phyloP scores from a whole-genome alignment of 75 land plant genomes.

The Selaginella moellendorffii region DNA sequence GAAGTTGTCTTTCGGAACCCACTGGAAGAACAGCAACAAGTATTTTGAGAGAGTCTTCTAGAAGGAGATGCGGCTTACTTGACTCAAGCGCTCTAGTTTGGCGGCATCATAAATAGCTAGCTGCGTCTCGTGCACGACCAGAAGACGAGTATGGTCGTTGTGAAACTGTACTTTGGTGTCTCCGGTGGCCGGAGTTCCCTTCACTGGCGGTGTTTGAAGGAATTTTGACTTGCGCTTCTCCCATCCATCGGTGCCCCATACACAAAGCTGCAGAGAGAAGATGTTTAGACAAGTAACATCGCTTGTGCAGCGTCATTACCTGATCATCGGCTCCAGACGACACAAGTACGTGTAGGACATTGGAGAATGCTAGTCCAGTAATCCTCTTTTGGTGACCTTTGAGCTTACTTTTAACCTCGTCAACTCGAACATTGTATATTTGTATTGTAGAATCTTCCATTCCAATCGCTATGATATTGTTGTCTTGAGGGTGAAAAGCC shows the following conservation, averaged over 20 bases:
- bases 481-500: slow-evolving; percentile 68
- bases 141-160: slow-evolving; percentile 47
- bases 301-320: slow-evolving; percentile 16
- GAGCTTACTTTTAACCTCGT: slow-evolving; percentile 50
- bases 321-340: slow-evolving; percentile 66
- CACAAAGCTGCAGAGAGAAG: slow-evolving; percentile 34
- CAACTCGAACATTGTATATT: slow-evolving; percentile 55
- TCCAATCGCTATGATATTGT: slow-evolving; percentile 74
- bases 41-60: too few relatives aligned
- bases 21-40: slow-evolving; percentile 15
- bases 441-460: slow-evolving; percentile 70
- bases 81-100: slow-evolving; percentile 38
- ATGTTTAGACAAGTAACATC: neutral
- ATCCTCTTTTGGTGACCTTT: slow-evolving; percentile 53
- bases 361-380: slow-evolving; percentile 52
- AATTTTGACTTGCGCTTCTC: slow-evolving; percentile 46
- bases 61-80: too few relatives aligned
- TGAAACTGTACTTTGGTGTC: slow-evolving; percentile 73
- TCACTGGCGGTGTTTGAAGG: slow-evolving; percentile 41
- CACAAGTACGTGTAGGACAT: slow-evolving; percentile 37
- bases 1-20: slow-evolving; percentile 36
- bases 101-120: slow-evolving; percentile 46
- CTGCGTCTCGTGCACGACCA: slow-evolving; percentile 64
- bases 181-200: slow-evolving; percentile 19
- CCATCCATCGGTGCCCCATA: slow-evolving; percentile 64